Evolutionary conservation across 192 early-diverging fungal species (phyloP), one percentile per base, ranked within the genome.

Genomic region (Rhizophagus clarus): DNA sequence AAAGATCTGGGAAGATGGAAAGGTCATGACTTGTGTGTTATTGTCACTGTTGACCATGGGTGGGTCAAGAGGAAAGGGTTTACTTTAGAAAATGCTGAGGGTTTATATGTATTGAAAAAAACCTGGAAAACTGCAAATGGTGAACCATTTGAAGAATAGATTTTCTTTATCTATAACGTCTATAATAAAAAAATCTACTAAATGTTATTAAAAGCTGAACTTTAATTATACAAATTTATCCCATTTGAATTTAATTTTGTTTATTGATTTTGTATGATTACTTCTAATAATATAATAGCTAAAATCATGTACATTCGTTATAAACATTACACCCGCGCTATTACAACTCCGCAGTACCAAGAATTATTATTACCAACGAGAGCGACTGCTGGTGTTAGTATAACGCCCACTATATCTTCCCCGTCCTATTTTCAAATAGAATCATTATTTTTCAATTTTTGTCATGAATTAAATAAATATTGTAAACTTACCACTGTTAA

Each of bases 361-460:
- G 17, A 22, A 22, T 56, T 56, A 56, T 70, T n/a, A n/a, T 64
- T 40, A 60, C 85, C 81, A 75, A 81, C 70, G 32, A 81, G 81
- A 68, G 64, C 51, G 34, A 40, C 81, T 37, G 22, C 69, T 71
- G 12, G 17, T 71, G 34, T 75, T 47, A 67, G 82, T 74, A 20
- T 80, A 45, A 42, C 80, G 79, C 32, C 85, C 83, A 61, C 87
- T 81, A 78, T 82, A 86, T 34, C 84, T 56, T 69, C 60, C 64
- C 34, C 79, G 28, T n/a, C 86, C 84, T 79, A 61, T 67, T 26
- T 77, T 6, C 11, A 78, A 60, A 24, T 20, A 5, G 42, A 45
- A 45, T 45, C 11, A 8, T 10, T 8, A 56, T 73, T 29, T 32
- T 32, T 26, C 11, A 2, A 77, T n/a, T 42, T 8, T 74, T 49